Evolutionary conservation across 768 basidiomycete genomes (phyloP).

Genomic region (Suillus brevipes): DNA sequence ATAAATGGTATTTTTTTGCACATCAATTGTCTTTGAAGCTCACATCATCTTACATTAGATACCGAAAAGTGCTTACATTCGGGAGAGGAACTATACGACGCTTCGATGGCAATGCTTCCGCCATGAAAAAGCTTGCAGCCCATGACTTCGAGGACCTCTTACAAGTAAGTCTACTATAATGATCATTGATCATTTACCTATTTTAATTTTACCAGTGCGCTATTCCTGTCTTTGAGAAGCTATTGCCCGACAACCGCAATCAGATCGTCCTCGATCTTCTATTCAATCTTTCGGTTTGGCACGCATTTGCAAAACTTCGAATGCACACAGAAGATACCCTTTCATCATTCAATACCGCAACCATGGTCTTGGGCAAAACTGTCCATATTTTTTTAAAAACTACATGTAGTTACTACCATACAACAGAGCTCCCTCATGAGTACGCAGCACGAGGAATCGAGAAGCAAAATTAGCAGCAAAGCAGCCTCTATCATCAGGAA

Average conservation of each 20-base stretch:
- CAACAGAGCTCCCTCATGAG: slow-evolving; percentile 32
- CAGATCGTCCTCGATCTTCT: slow-evolving; percentile 18
- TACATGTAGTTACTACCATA: slow-evolving; percentile 26
- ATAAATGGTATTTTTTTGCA: background rate
- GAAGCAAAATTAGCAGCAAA: slow-evolving; percentile 5
- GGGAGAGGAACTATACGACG: too few species aligned
- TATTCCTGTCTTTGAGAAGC: slow-evolving; percentile 39
- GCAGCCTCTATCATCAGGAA: background rate
- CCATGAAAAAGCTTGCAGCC: too few species aligned
- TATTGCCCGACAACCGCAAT: slow-evolving; percentile 26
- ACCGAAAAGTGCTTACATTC: too few species aligned
- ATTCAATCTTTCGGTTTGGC: slow-evolving; percentile 28
- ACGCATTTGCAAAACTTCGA: slow-evolving; percentile 30
- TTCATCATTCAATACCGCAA: background rate
- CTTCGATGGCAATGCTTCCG: too few species aligned
- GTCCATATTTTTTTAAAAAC: slow-evolving; percentile 24
- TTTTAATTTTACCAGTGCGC: slow-evolving; percentile 25
- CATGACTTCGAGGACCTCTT: too few species aligned
- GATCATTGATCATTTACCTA: background rate
- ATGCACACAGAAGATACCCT: slow-evolving; percentile 27
- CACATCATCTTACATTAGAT: background rate
- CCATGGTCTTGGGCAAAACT: slow-evolving; percentile 17
- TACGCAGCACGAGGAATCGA: slow-evolving; percentile 26
- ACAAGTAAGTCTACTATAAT: too few species aligned
- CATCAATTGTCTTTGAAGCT: background rate